A percentile compares a stretch with the other conserved stretches of the same genome.
These are phyloP conservation scores for Haplosporangium sp. DNA, from an alignment of 371 early-diverging fungal species.

Conservation along the genomic window DNA sequence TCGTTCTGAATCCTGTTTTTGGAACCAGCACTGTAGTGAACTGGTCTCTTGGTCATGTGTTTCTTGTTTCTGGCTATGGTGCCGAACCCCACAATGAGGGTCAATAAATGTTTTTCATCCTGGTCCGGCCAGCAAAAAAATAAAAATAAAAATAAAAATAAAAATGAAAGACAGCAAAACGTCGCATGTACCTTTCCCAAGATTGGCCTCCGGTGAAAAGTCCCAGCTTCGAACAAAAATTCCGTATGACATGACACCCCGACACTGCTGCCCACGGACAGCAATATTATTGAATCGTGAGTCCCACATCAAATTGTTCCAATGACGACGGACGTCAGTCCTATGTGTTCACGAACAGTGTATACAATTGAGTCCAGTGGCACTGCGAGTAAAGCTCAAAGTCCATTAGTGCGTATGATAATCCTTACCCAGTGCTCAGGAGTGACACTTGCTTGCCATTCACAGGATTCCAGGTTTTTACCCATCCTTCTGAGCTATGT, in stretches of 20 bases:
- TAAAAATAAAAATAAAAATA: not conserved
- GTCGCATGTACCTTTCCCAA: constrained; percentile 28
- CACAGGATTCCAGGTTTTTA: constrained; percentile 50
- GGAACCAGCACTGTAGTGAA: constrained; percentile 44
- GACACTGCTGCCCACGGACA: constrained; percentile 35
- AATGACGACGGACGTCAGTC: too few species aligned
- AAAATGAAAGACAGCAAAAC: not conserved
- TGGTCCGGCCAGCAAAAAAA: not conserved
- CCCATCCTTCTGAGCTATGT: constrained; percentile 39
- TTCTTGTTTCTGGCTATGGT: constrained; percentile 26
- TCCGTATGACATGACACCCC: constrained; percentile 31
- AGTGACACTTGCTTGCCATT: constrained; percentile 37
- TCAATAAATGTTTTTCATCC: not conserved
- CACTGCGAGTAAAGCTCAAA: too few species aligned
- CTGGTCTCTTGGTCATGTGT: constrained; percentile 13
- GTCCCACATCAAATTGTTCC: constrained; percentile 7
- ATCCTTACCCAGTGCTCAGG: constrained; percentile 35
- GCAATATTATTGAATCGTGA: constrained; percentile 17
- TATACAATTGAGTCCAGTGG: too few species aligned
- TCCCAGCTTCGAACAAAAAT: constrained; percentile 42
- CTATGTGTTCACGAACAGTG: too few species aligned
- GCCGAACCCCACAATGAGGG: not conserved
- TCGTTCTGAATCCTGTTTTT: constrained; percentile 47
- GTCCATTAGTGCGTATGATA: too few species aligned
- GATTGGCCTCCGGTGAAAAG: constrained; percentile 42